A percentile compares a stretch with the other conserved stretches of the same genome.
Conservation (phyloP, 331 rosid species). For the Quercus lobata region DNA sequence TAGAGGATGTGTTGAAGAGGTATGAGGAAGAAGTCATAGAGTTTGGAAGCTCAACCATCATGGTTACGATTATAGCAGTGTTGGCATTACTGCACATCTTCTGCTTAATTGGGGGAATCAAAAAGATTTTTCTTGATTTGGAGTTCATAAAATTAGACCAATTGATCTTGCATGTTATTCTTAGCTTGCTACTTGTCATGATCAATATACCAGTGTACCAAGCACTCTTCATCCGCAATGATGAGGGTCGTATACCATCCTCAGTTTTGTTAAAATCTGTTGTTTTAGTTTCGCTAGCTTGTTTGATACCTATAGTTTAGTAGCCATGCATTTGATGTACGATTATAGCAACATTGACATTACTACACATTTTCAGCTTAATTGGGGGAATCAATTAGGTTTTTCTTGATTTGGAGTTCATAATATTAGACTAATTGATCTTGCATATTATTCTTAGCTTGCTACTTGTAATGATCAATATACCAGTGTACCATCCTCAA, state of each 20-base stretch:
- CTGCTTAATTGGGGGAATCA: no score
- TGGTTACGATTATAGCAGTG: conserved; percentile 29
- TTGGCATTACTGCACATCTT: no score
- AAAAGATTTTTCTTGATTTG: no score
- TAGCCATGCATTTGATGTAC: conserved; percentile 19
- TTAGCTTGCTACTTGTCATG: no score
- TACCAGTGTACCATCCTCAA: conserved; percentile 43
- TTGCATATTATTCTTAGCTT: conserved; percentile 40
- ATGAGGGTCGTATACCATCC: no score
- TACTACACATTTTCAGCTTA: conserved; percentile 41
- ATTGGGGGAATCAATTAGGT: conserved; percentile 37
- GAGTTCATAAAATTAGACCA: no score
- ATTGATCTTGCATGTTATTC: no score
- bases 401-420: conserved; percentile 18
- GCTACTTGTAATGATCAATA: conserved; percentile 38
- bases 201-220: no score
- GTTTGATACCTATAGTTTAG: neutral
- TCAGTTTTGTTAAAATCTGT: no score
- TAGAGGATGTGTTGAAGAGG: conserved; percentile 40
- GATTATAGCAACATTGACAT: conserved; percentile 29
- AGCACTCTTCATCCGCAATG: no score
- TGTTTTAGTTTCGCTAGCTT: no score
- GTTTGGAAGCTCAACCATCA: conserved; percentile 48
- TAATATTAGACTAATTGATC: conserved; percentile 25
- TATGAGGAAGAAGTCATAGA: conserved; percentile 52